Base-by-base conservation (phyloP, 2,329 filamentous ascomycete genomes). In the Xylaria arbuscula region DNA sequence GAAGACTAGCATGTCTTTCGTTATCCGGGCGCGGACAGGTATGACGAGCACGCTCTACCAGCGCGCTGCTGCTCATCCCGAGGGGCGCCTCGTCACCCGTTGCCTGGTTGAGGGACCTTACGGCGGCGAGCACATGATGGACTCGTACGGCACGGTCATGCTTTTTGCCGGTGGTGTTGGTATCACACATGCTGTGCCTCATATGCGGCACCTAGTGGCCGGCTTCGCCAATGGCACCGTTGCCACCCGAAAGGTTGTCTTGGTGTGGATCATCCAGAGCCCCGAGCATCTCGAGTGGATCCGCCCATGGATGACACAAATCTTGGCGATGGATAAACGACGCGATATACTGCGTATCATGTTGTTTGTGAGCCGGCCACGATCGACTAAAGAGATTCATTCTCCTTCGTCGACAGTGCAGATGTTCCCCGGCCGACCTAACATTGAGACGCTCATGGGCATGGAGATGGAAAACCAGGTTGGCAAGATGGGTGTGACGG, bases 251-350 rank as follows among this genome's bases (percentile, higher is more conserved):
- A 92, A 90, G 77, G 85, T 94, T 58, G 83, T 93, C 5, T 85
- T 95, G 28, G 88, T 94, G 48, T 95, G 92, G 92, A 90, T 90
- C 57, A 92, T 95, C 66, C 92, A 92, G 75, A 91, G 87, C 74
- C 90, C 90, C 73, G 92, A 94, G 81, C 92, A 94, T 78, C 85
- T 94, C 36, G 92, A 94, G 79, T 94, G 92, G 92, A 93, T 94
- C 76, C 86, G 91, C 55, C 90, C 91, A 8, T 94, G 91, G 91
- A 94, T 94, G 92, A 93, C 91, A 3, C 86, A 90, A 76, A 93
- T 94, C 70, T 84, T 94, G 47, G 87, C 88, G 67, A 92, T 94
- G 89, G 90, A 92, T 66, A 88, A 86, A 78, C 88, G 92, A 58
- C 87, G 92, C 65, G 92, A 94, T 68, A 86, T 92, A 61, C 84